phyloP scores from a whole-genome alignment of 768 basidiomycete genomes.

The Lactarius evosmus region DNA sequence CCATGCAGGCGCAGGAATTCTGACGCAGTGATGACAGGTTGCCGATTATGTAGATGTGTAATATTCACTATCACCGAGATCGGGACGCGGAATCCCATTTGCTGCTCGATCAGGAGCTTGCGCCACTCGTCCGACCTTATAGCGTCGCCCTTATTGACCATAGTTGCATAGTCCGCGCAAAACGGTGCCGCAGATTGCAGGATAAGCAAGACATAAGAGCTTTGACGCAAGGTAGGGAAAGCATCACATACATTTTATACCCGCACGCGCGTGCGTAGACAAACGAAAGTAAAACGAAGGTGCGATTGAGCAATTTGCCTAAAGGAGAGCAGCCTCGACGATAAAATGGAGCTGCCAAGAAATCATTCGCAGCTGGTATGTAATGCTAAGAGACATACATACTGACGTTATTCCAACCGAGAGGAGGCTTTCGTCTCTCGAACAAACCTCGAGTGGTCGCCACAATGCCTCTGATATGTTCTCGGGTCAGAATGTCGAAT shows the following conservation, averaged over 20 bases:
- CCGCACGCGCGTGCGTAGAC: conserved; percentile 48
- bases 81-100: conserved; percentile 38
- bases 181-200: conserved; percentile 31
- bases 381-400: too few species aligned
- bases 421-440: conserved; percentile 42
- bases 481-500: conserved; percentile 31
- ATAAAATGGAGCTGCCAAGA: conserved; percentile 44
- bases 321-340: conserved; percentile 45
- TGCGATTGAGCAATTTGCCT: conserved; percentile 44
- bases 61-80: conserved; percentile 43
- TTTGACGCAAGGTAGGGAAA: conserved; percentile 12
- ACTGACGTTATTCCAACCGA: conserved; percentile 52
- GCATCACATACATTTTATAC: conserved; percentile 37
- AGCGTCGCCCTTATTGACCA: conserved; percentile 45
- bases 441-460: conserved; percentile 42
- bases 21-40: conserved; percentile 41
- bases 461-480: conserved; percentile 37
- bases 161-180: conserved; percentile 42
- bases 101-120: conserved; percentile 37
- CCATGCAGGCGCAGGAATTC: conserved; percentile 44
- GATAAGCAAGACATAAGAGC: background rate
- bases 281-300: conserved; percentile 43
- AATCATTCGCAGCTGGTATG: conserved; percentile 3
- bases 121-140: conserved; percentile 43
- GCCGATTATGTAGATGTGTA: conserved; percentile 38